phyloP scores from a whole-genome alignment of 2,329 filamentous ascomycete genomes.

The Zymoseptoria brevis region DNA sequence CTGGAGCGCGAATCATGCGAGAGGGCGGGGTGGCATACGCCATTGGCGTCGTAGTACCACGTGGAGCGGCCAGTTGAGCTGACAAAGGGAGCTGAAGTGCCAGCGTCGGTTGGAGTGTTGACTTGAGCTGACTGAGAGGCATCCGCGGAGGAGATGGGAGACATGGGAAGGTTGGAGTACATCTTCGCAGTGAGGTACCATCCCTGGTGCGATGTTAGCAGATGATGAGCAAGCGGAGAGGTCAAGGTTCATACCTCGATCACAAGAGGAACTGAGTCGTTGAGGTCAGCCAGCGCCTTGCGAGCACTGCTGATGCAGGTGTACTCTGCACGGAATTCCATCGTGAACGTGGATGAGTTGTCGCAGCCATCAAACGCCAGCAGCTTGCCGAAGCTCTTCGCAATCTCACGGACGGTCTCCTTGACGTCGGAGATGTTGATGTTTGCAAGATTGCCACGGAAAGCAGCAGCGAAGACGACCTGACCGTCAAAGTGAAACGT shows the following conservation, averaged over 20 bases:
- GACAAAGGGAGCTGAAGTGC: background rate
- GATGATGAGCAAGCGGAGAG: background rate
- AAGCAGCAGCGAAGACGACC: constrained; percentile 17
- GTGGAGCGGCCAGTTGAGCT: background rate
- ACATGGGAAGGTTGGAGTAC: background rate
- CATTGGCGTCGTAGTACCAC: background rate
- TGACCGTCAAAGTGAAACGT: constrained; percentile 23
- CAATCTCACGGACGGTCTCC: constrained; percentile 11
- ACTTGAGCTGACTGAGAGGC: background rate
- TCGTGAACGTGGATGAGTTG: constrained; percentile 4
- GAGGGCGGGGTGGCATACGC: background rate
- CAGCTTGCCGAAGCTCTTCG: constrained; percentile 18
- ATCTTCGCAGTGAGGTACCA: constrained; percentile 5
- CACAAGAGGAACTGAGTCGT: constrained; percentile 2
- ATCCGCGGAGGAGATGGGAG: background rate
- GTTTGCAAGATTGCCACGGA: constrained; percentile 7
- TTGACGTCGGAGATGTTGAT: constrained; percentile 9
- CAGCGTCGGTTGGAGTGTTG: background rate
- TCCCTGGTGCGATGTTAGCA: constrained; percentile 11
- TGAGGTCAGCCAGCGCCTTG: constrained; percentile 7
- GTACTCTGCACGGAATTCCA: constrained; percentile 26
- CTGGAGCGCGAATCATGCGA: background rate
- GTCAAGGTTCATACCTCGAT: constrained; percentile 12
- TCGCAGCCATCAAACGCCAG: constrained; percentile 13
- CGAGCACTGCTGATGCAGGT: constrained; percentile 18